phyloP scores from a whole-genome alignment of 2,329 filamentous ascomycete species.

The Fusarium dimerum region DNA sequence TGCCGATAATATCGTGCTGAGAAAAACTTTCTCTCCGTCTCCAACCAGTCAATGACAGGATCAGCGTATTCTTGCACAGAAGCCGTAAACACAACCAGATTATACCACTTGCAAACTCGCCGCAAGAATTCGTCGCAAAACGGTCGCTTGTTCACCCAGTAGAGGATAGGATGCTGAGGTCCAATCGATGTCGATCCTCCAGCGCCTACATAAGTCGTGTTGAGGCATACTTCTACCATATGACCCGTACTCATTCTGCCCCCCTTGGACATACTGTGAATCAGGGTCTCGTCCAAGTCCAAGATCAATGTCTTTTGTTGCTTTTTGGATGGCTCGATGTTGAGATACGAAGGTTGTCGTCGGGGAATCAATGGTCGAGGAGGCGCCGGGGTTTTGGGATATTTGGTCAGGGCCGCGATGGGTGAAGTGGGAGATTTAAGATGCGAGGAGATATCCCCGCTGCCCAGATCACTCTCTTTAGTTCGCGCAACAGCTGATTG shows the following conservation, averaged over 20 bases:
- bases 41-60: constrained; percentile 97
- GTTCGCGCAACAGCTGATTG: constrained; percentile 49
- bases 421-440: constrained; percentile 94
- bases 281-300: constrained; percentile 94
- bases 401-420: constrained; percentile 75
- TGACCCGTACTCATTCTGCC: constrained; percentile 94
- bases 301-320: constrained; percentile 92
- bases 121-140: constrained; percentile 96
- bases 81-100: constrained; percentile 93
- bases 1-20: constrained; percentile 91
- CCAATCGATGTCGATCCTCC: constrained; percentile 67
- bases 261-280: constrained; percentile 97
- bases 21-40: constrained; percentile 96
- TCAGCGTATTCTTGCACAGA: constrained; percentile 98
- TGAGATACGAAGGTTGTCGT: constrained; percentile 84
- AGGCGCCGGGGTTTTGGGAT: constrained; percentile 85
- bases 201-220: constrained; percentile 67
- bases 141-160: constrained; percentile 97
- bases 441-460: constrained; percentile 67
- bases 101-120: constrained; percentile 95
- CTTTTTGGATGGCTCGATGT: constrained; percentile 54
- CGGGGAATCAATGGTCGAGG: constrained; percentile 87
- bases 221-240: constrained; percentile 96
- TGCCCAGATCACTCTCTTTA: constrained; percentile 41
- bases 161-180: constrained; percentile 86